Conservation (phyloP, 306 rosid species). For the Lithocarpus polystachyus region DNA sequence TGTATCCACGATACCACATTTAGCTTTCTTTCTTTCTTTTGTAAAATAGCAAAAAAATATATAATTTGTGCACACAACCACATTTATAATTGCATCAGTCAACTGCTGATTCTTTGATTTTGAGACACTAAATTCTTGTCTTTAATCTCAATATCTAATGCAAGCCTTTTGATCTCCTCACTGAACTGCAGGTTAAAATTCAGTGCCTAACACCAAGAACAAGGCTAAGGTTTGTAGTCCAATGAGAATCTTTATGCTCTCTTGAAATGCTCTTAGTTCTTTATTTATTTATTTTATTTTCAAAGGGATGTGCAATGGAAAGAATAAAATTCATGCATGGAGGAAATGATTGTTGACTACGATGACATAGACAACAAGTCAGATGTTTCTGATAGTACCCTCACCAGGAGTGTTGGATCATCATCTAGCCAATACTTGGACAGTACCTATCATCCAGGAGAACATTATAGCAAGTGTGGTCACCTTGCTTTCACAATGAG, state of each 20-base stretch:
- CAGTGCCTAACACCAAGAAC: constrained; percentile 25
- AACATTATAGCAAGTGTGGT: constrained; percentile 27
- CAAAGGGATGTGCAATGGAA: constrained; percentile 20
- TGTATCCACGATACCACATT: no score
- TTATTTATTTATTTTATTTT: background rate
- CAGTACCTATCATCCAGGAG: constrained; percentile 21
- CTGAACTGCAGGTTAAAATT: constrained; percentile 9
- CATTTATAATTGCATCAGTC: background rate
- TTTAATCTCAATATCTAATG: background rate
- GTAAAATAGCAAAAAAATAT: no score
- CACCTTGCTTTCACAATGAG: background rate
- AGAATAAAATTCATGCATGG: constrained; percentile 28
- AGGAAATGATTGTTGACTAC: constrained; percentile 46
- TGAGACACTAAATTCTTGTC: background rate
- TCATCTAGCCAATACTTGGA: constrained; percentile 25
- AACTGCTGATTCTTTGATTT: background rate
- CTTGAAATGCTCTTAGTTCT: background rate
- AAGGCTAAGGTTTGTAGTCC: constrained; percentile 9
- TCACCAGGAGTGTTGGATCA: constrained; percentile 28
- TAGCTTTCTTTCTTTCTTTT: no score
- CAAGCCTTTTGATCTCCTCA: background rate
- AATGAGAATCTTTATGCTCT: background rate
- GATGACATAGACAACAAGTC: constrained; percentile 40
- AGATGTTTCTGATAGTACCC: constrained; percentile 35
- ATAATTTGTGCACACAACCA: background rate